Percentiles rank a stretch among this genome's conserved stretches.
phyloP scores from a whole-genome alignment of 1,139 yeast species.

The Torulaspora globosa region DNA sequence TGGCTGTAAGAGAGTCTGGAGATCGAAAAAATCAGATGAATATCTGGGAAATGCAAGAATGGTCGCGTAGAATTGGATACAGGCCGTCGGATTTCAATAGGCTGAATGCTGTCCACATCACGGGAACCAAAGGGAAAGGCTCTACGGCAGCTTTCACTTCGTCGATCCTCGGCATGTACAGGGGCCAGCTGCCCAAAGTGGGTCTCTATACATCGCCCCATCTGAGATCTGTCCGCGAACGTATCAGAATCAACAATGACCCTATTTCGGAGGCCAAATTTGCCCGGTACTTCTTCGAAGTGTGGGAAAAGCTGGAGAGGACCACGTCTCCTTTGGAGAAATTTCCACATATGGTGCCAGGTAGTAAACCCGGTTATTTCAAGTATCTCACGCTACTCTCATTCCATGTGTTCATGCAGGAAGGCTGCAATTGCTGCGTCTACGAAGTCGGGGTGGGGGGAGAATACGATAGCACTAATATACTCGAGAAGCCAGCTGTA shows the following conservation, averaged over 20 bases:
- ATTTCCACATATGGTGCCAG: slow-evolving; percentile 72
- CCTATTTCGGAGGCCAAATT: slow-evolving; percentile 80
- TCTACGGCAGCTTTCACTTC: slow-evolving; percentile 95
- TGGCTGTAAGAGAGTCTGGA: slow-evolving; percentile 73
- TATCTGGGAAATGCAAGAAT: slow-evolving; percentile 84
- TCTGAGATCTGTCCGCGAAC: slow-evolving; percentile 84
- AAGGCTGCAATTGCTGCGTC: slow-evolving; percentile 86
- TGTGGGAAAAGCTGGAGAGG: slow-evolving; percentile 73
- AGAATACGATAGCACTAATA: slow-evolving; percentile 89
- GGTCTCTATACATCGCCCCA: slow-evolving; percentile 97
- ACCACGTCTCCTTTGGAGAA: slow-evolving; percentile 52
- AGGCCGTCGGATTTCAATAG: slow-evolving; percentile 61
- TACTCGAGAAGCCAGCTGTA: slow-evolving; percentile 72
- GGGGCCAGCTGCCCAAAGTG: slow-evolving; percentile 45
- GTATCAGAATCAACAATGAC: slow-evolving; percentile 81
- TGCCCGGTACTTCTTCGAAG: slow-evolving; percentile 86
- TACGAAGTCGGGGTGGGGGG: slow-evolving; percentile 99
- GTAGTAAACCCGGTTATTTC: slow-evolving; percentile 87
- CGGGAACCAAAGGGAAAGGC: slow-evolving; percentile 99
- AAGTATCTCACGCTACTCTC: slow-evolving; percentile 84
- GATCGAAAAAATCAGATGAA: slow-evolving; percentile 64
- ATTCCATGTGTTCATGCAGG: slow-evolving; percentile 82
- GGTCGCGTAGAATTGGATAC: slow-evolving; percentile 86
- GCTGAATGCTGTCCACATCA: slow-evolving; percentile 80
- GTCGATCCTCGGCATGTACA: slow-evolving; percentile 68